Base-by-base conservation (phyloP, 1,284 basidiomycete species). In the Pascua sp. region DNA sequence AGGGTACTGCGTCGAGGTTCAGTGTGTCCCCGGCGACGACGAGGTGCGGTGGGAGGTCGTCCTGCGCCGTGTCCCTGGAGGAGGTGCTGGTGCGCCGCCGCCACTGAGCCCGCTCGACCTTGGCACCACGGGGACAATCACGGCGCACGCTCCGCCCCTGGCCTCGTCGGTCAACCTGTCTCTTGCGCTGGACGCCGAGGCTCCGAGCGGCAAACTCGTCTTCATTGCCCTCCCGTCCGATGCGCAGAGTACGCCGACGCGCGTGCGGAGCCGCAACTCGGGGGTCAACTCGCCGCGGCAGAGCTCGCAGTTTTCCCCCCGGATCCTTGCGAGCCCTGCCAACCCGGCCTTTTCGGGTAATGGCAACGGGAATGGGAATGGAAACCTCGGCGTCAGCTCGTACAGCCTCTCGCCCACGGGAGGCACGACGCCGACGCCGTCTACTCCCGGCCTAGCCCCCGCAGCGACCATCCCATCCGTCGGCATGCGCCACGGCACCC, bases 111-210 rank as follows among this genome's bases (percentile, higher is more conserved):
- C 24, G 24, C 42, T 53, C 17, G 55, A 61, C 17, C 37, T 42
- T 5, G 60, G 61, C 7, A 57, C 56, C 11, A 11, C 37, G 15
- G 59, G 39, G 47, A 37, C 11, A 39, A 55, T 24, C 32, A 15
- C 17, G 15, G 43, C 37, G 15, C 40, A 43, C 11, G 65, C 65
- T 0, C 67, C 65, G 13, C 46, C 61, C 2, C 45, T 61, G 2
- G 68, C 73, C 2, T 66, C 64, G 13, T 67, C 63, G n/a, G 63
- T 75, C 57, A 73, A 71, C 57, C 63, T 75, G 42, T 69, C 67
- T 8, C 58, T 73, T 46, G 60, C 67, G 11, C 61, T 72, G 8
- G 69, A 69, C 49, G 40, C 45, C 9, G 58, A 60, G 17, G 58
- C 67, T 49, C 69, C 70, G 4, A 64, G 61, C 3, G 73, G 73